Conservation (phyloP, 2,329 filamentous ascomycete species). For the Aspergillus ruber region DNA sequence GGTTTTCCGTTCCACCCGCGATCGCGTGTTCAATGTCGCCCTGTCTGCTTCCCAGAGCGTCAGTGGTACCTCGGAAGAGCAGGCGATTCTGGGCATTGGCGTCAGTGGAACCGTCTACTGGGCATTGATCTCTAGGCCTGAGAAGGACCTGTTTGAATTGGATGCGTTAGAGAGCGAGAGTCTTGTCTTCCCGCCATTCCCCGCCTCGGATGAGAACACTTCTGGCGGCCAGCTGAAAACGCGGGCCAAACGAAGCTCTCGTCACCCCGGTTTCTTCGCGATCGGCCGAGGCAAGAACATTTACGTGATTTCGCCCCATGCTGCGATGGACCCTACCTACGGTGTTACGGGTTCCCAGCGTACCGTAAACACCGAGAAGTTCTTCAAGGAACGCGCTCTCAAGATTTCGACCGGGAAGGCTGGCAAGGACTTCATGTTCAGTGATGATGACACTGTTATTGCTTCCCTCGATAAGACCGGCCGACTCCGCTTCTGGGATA, state of each 20-base stretch:
- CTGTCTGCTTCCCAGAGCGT: constrained; percentile 63
- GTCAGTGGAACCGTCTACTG: constrained; percentile 97
- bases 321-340: constrained; percentile 47
- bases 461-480: constrained; percentile 96
- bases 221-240: constrained; percentile 93
- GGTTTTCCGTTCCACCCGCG: constrained; percentile 82
- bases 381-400: constrained; percentile 77
- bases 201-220: constrained; percentile 79
- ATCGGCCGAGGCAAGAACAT: constrained; percentile 95
- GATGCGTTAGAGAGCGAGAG: constrained; percentile 76
- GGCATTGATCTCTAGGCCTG: constrained; percentile 69
- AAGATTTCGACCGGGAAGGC: constrained; percentile 97
- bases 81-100: constrained; percentile 85
- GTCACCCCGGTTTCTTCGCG: constrained; percentile 88
- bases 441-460: constrained; percentile 89
- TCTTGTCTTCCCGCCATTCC: constrained; percentile 82
- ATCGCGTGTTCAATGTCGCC: constrained; percentile 90
- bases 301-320: constrained; percentile 67
- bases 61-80: constrained; percentile 53
- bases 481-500: constrained; percentile 96
- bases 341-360: constrained; percentile 46
- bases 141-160: constrained; percentile 73
- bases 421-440: constrained; percentile 96
- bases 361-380: constrained; percentile 76
- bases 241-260: constrained; percentile 79